Conservation (phyloP, 192 early-diverging fungal genomes). For the Phycomyces nitens region DNA sequence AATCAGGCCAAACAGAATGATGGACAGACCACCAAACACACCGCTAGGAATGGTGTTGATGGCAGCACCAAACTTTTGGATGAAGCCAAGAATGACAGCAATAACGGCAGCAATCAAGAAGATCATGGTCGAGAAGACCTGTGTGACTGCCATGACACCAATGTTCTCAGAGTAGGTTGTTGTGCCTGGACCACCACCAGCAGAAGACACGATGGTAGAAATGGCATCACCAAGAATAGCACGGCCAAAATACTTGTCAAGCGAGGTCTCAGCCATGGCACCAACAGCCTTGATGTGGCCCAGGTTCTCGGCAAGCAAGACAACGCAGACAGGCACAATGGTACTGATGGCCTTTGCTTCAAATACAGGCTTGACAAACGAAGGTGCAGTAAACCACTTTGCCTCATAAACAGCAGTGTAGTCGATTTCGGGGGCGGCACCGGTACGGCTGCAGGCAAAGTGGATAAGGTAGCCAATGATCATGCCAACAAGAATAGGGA, state of each 20-base stretch:
- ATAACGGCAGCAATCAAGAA: slow-evolving; percentile 52
- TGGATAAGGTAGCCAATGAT: slow-evolving; percentile 37
- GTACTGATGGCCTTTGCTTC: slow-evolving; percentile 43
- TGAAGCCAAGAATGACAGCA: slow-evolving; percentile 52
- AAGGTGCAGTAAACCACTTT: slow-evolving; percentile 49
- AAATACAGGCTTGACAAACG: slow-evolving; percentile 41
- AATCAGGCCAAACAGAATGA: slow-evolving; percentile 54
- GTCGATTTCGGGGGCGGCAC: slow-evolving; percentile 34
- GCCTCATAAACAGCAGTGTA: slow-evolving; percentile 37
- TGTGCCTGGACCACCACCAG: slow-evolving; percentile 46
- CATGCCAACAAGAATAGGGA: slow-evolving; percentile 53
- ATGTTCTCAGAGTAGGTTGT: slow-evolving; percentile 64
- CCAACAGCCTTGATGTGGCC: slow-evolving; percentile 56
- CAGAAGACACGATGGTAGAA: slow-evolving; percentile 47
- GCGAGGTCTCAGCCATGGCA: slow-evolving; percentile 41
- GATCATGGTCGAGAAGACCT: slow-evolving; percentile 51
- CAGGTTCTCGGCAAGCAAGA: slow-evolving; percentile 54
- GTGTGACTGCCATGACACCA: slow-evolving; percentile 52
- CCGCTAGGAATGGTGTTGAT: slow-evolving; percentile 50
- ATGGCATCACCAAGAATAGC: slow-evolving; percentile 56
- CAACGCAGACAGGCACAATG: slow-evolving; percentile 53
- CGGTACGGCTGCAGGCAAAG: slow-evolving; percentile 33
- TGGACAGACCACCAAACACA: slow-evolving; percentile 52
- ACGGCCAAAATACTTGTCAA: slow-evolving; percentile 52
- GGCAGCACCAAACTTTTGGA: slow-evolving; percentile 57